These are phyloP conservation scores for Pseudevernia furfuracea DNA, from an alignment of 495 filamentous ascomycete species.

Conservation along the genomic window DNA sequence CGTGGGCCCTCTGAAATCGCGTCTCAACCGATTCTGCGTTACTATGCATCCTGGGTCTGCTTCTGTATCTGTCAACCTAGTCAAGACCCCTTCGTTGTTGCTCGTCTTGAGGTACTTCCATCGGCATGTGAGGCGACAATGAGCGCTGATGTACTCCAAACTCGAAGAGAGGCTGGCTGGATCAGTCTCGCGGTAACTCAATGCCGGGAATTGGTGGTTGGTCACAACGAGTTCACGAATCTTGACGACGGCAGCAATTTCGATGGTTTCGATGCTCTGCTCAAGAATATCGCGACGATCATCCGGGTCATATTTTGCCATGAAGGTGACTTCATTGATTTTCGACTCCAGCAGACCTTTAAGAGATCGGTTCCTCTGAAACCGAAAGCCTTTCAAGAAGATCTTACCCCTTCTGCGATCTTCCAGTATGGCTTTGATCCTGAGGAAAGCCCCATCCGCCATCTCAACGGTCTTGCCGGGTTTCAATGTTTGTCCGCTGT, in stretches of 20 bases:
- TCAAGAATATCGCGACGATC: not conserved
- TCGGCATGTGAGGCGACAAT: slow-evolving; percentile 15
- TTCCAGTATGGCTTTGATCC: slow-evolving; percentile 13
- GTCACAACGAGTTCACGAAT: slow-evolving; percentile 17
- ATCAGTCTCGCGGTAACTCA: slow-evolving; percentile 8
- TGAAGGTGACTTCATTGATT: slow-evolving; percentile 14
- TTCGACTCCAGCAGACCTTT: slow-evolving; percentile 15
- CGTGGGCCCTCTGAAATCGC: slow-evolving; percentile 28
- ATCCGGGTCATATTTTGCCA: not conserved
- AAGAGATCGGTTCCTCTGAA: slow-evolving; percentile 3
- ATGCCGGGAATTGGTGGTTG: slow-evolving; percentile 9
- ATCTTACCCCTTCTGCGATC: slow-evolving; percentile 1
- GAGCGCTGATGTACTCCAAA: not conserved
- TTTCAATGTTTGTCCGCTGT: slow-evolving; percentile 6
- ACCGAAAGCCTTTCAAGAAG: slow-evolving; percentile 11
- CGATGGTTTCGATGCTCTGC: slow-evolving; percentile 9
- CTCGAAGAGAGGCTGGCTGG: not conserved
- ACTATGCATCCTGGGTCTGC: slow-evolving; percentile 15
- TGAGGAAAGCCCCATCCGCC: slow-evolving; percentile 16
- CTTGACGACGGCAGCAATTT: slow-evolving; percentile 8
- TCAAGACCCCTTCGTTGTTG: slow-evolving; percentile 1
- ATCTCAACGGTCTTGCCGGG: slow-evolving; percentile 19
- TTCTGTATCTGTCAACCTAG: slow-evolving; percentile 13
- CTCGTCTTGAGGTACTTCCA: slow-evolving; percentile 5
- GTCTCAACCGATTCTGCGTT: slow-evolving; percentile 21